A percentile compares a stretch with the other conserved stretches of the same genome.
Evolutionary conservation across 2,329 filamentous ascomycete genomes (phyloP).

Genomic region (Penicillium sp.): DNA sequence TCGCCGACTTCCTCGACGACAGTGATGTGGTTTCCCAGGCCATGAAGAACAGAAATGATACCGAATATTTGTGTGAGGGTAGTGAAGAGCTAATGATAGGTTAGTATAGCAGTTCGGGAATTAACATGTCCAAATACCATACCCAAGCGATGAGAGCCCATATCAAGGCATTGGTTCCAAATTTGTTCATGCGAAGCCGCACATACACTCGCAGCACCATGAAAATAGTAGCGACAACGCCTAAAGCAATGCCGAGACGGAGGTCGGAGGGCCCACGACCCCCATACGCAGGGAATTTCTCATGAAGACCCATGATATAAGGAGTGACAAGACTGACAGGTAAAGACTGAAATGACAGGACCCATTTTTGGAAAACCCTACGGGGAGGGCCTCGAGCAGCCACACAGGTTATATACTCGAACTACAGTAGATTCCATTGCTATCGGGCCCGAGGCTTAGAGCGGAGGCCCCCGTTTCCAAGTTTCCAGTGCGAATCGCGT

Average conservation of each 20-base stretch:
- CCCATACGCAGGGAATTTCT: slow-evolving; percentile 22
- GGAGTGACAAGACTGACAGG: slow-evolving; percentile 13
- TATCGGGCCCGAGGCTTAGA: background rate
- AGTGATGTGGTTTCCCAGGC: slow-evolving; percentile 24
- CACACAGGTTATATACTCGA: background rate
- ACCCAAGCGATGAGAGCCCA: slow-evolving; percentile 24
- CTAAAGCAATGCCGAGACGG: slow-evolving; percentile 18
- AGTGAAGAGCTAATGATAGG: slow-evolving; percentile 13
- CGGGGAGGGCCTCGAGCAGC: background rate
- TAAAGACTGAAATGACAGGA: slow-evolving; percentile 2
- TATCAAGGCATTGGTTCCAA: slow-evolving; percentile 21
- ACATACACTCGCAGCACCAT: slow-evolving; percentile 23
- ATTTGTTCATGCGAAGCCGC: slow-evolving; percentile 22
- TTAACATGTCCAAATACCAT: background rate
- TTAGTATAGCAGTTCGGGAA: background rate
- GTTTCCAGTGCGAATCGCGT: background rate
- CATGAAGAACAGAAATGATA: slow-evolving; percentile 19
- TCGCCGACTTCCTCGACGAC: slow-evolving; percentile 17
- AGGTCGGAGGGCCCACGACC: slow-evolving; percentile 20
- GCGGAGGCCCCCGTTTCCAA: background rate
- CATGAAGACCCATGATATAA: slow-evolving; percentile 23
- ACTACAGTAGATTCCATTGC: background rate
- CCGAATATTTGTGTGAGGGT: slow-evolving; percentile 21
- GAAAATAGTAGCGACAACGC: slow-evolving; percentile 20
- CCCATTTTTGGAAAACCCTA: slow-evolving; percentile 2